phyloP scores from a whole-genome alignment of 495 filamentous ascomycete species.

The Cercophora scortea region DNA sequence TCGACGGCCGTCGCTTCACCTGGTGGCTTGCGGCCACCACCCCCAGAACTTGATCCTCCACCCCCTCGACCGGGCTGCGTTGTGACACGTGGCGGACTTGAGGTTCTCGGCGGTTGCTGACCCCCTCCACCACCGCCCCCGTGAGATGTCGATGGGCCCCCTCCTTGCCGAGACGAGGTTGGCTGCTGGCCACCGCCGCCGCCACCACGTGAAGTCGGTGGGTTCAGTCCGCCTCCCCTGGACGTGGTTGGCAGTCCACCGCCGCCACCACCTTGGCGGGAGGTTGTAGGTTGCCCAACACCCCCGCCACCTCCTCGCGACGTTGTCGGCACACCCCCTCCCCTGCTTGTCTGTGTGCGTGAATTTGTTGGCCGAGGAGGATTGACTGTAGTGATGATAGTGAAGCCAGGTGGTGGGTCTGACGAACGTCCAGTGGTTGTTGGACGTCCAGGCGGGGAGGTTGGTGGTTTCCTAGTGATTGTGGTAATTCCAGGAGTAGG shows the following conservation, averaged over 20 bases:
- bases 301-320: constrained; percentile 1
- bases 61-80: neutral
- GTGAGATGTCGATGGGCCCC: neutral
- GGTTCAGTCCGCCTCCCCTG: neutral
- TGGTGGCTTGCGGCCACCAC: neutral
- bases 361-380: neutral
- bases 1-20: neutral
- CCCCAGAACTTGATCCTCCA: neutral
- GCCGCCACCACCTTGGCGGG: too few species aligned
- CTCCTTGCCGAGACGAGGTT: neutral
- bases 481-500: constrained; percentile 7
- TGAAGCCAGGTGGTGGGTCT: neutral
- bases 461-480: neutral
- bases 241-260: neutral
- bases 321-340: neutral
- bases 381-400: neutral
- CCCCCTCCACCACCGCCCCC: neutral
- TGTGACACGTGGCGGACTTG: neutral
- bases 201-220: neutral
- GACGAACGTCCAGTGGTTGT: neutral
- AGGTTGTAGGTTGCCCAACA: neutral
- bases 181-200: constrained; percentile 1
- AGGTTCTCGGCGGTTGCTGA: constrained; percentile 1
- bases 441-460: neutral
- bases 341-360: neutral